phyloP scores from a whole-genome alignment of 345 rosid species.

The Acer negundo region DNA sequence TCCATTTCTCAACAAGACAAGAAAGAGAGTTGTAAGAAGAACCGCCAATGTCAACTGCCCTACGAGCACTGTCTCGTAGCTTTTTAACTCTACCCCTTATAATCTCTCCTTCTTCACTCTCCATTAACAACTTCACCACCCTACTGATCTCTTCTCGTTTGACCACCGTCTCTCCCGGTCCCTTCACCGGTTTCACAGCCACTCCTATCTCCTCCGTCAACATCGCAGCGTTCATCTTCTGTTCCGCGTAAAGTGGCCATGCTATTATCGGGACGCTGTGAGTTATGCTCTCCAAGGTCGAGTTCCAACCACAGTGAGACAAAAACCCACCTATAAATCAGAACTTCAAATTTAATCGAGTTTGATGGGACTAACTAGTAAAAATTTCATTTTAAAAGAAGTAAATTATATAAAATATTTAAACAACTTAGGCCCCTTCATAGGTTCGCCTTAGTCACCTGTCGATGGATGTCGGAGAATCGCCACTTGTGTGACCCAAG shows the following conservation, averaged over 20 bases:
- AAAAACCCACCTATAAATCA: conserved; percentile 33
- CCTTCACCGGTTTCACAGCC: conserved; percentile 19
- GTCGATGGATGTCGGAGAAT: conserved; percentile 40
- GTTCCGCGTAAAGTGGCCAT: too few species aligned
- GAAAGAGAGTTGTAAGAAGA: conserved; percentile 29
- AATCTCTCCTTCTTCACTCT: conserved; percentile 30
- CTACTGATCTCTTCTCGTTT: conserved; percentile 37
- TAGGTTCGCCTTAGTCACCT: background rate
- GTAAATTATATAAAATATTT: too few species aligned
- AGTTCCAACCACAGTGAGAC: conserved; percentile 63
- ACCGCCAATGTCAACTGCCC: conserved; percentile 28
- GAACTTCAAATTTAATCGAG: too few species aligned
- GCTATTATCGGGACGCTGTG: conserved; percentile 47
- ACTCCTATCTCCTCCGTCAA: conserved; percentile 40
- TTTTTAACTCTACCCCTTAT: conserved; percentile 27
- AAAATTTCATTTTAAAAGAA: too few species aligned
- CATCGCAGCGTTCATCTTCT: conserved; percentile 23
- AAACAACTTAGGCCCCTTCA: too few species aligned
- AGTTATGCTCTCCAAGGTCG: conserved; percentile 38
- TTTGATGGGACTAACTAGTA: too few species aligned
- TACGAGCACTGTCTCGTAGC: conserved; percentile 33
- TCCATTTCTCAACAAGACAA: conserved; percentile 15
- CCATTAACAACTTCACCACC: conserved; percentile 38
- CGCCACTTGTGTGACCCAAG: conserved; percentile 43
- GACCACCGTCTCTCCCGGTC: conserved; percentile 22